Base-by-base conservation (phyloP, 495 filamentous ascomycete genomes). In the Aspergillus diversus region DNA sequence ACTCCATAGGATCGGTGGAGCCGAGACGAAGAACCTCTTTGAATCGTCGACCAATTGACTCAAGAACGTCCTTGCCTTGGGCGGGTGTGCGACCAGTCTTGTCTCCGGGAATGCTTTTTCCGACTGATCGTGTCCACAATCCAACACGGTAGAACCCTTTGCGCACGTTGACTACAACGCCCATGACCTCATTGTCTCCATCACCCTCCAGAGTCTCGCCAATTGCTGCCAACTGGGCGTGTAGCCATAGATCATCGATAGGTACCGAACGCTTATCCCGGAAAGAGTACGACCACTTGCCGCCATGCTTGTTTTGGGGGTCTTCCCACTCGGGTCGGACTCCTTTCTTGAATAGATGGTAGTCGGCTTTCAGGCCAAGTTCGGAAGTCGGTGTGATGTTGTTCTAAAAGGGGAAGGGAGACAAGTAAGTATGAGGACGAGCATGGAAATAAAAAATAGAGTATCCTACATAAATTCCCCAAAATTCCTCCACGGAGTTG, bases 281-380 rank as follows among this genome's bases (percentile, higher is more conserved):
- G 87, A 97, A 97, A 67, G 90, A 89, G 79, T 92, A 97, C 33
- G 93, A 91, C 95, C 95, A 99, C 81, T 97, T 97, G 75, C 95
- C 95, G 66, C 95, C 95, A 73, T 97, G 92, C 87, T 98, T 99
- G 81, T 99, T 99, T 79, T 97, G 93, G 16, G 84, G 77, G 73
- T 98, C 95, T 77, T 99, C 95, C 95, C 95, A 99, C 79, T 99
- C 95, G 2, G 95, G 95, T 17, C 96, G 92, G 59, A 98, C 89
- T 63, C 93, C 93, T 71, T 90, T 88, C 80, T 99, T 99, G 89
- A 99, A 99, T 32, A 99, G 89, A 75, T 99, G 95, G 81, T 99
- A 99, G 78, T 99, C 95, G 71, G 94, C 96, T 81, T 98, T 99
- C 65, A 96, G 86, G 48, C 92, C 90, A 33, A 99, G 87, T 65